Evolutionary conservation across 2,329 filamentous ascomycete species (phyloP), one percentile per base, ranked within the genome.

Genomic region (Paraconiothyrium brasiliense): DNA sequence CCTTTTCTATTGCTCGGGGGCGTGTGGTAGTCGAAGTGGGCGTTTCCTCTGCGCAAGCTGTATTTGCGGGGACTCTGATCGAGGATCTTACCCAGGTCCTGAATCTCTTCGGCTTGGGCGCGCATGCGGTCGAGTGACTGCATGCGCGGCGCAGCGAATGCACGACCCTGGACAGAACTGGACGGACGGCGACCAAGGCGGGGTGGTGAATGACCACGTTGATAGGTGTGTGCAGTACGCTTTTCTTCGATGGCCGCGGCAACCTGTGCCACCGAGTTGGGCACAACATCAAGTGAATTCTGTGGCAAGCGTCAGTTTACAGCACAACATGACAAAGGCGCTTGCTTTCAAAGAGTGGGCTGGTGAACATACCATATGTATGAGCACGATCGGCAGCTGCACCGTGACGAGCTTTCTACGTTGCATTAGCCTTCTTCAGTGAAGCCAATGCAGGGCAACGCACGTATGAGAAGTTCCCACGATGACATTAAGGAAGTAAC

Each of bases 261-360:
- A 2, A 86, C 84, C 72, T 86, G 84, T 5, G 84, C 84, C 8
- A 84, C 82, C 1, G 82, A 83, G 58, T 86, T 86, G 20, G 85
- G 84, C 9, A 85, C 79, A 8, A 86, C 83, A 59, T 87, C 85
- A 47, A 87, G 78, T 0, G 84, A 86, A 63, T 86, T 86, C 78
- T 81, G 22, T 4, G 9, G 9, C 3, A 6, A n/a, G 48, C n/a
- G 55, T 66, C 52, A 71, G 62, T 59, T 63, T 37, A 47, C 44
- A 9, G 16, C 20, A 44, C 48, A 11, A 22, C 24, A 44, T 50
- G 41, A 44, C 41, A 22, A 41, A 49, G 24, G 8, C 14, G 44
- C 11, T 47, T 20, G 32, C 27, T 35, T 20, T 32, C 30, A 43
- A 30, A 6, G 32, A 20, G 16, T 3, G 46, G 2, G 3, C n/a